Evolutionary conservation across 768 basidiomycete species (phyloP).

Genomic region (Tylopilus rubrobrunneus): DNA sequence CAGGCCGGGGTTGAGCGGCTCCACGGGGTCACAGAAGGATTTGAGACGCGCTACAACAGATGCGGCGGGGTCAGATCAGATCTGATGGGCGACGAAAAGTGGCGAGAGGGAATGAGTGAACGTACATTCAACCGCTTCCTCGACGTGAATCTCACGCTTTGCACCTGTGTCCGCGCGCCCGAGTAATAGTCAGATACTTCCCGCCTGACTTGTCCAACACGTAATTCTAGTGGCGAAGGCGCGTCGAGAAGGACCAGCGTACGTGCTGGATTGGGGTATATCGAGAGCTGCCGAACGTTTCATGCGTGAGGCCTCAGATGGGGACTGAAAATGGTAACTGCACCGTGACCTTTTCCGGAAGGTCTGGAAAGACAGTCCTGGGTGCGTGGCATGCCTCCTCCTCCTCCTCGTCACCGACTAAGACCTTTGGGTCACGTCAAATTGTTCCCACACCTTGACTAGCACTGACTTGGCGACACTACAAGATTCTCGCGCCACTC

Average conservation of each 20-base stretch:
- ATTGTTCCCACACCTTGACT: too few species aligned
- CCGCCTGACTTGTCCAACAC: conserved; percentile 68
- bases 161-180: conserved; percentile 62
- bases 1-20: conserved; percentile 82
- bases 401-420: too few species aligned
- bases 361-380: conserved; percentile 13
- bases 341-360: conserved; percentile 29
- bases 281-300: conserved; percentile 57
- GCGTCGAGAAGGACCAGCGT: conserved; percentile 71
- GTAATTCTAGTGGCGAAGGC: conserved; percentile 69
- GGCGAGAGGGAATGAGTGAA: conserved; percentile 9
- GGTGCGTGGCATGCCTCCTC: too few species aligned
- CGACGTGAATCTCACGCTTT: conserved; percentile 77
- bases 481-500: too few species aligned
- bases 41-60: conserved; percentile 70
- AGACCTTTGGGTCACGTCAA: too few species aligned
- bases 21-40: conserved; percentile 72
- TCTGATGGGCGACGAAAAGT: not conserved
- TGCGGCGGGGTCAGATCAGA: not conserved
- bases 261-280: conserved; percentile 65
- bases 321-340: not conserved
- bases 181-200: conserved; percentile 52
- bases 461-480: too few species aligned
- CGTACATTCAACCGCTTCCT: conserved; percentile 82
- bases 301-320: not conserved